Conservation (phyloP, 371 early-diverging fungal species). For the Blastocladiella emersonii region DNA sequence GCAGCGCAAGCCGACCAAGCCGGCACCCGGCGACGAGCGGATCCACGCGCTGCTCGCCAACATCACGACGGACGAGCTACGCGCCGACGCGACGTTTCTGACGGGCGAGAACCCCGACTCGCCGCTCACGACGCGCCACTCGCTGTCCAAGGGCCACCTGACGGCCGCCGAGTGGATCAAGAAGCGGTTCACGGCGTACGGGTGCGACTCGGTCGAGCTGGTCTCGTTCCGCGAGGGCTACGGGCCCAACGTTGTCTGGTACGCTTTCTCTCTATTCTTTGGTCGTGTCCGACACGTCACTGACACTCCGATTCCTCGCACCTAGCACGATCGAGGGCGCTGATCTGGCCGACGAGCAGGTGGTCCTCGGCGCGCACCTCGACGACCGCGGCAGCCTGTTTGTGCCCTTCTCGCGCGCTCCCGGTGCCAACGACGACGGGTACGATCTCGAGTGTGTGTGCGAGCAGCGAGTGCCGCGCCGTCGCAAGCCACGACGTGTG, state of each 20-base stretch:
- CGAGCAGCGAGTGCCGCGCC: no score
- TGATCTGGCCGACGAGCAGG: constrained; percentile 18
- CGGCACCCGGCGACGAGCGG: background rate
- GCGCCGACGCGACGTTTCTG: constrained; percentile 21
- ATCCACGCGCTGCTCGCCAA: constrained; percentile 16
- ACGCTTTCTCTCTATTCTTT: constrained; percentile 1
- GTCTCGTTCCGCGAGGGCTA: constrained; percentile 15
- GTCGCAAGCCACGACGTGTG: no score
- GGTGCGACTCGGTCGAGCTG: constrained; percentile 20
- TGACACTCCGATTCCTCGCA: background rate
- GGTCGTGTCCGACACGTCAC: background rate
- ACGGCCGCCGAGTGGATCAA: constrained; percentile 20
- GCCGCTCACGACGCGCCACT: constrained; percentile 18
- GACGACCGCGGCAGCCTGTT: constrained; percentile 20
- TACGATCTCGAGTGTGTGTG: background rate
- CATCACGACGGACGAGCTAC: constrained; percentile 13
- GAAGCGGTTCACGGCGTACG: constrained; percentile 16
- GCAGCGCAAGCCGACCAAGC: background rate
- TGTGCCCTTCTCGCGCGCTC: constrained; percentile 16
- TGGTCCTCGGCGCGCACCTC: constrained; percentile 24
- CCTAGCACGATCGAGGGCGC: constrained; percentile 21
- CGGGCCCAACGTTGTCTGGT: constrained; percentile 27
- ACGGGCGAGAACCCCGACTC: constrained; percentile 20
- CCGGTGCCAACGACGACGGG: constrained; percentile 20
- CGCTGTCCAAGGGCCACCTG: constrained; percentile 12